Evolutionary conservation across 2,329 filamentous ascomycete genomes (phyloP).

Genomic region (Aspergillus fumigatiaffinis): DNA sequence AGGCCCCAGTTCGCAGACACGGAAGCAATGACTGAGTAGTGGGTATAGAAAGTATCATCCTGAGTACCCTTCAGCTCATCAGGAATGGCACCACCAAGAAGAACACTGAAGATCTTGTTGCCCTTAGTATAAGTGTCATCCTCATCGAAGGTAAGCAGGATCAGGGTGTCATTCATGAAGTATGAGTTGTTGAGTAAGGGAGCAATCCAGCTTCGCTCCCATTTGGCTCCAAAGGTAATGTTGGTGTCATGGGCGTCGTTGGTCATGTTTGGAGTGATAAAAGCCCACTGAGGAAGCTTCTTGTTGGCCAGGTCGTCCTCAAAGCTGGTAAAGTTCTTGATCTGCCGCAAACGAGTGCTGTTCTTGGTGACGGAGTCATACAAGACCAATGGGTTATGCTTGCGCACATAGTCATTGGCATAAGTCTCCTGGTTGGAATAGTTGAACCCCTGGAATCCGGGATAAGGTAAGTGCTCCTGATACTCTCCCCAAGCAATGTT

Average conservation of each 20-base stretch:
- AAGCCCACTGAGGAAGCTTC: conserved; percentile 66
- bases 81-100: conserved; percentile 71
- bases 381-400: conserved; percentile 68
- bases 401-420: conserved; percentile 74
- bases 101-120: conserved; percentile 66
- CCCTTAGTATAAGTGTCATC: conserved; percentile 64
- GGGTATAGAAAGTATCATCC: conserved; percentile 68
- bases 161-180: conserved; percentile 72
- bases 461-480: conserved; percentile 73
- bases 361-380: conserved; percentile 61
- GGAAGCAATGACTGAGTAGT: conserved; percentile 68
- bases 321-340: conserved; percentile 73
- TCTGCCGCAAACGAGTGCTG: conserved; percentile 58
- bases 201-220: conserved; percentile 65
- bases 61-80: conserved; percentile 59
- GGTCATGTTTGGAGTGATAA: conserved; percentile 52
- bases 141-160: conserved; percentile 83
- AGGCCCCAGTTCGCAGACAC: conserved; percentile 67
- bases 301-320: conserved; percentile 61
- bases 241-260: conserved; percentile 72
- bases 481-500: conserved; percentile 68
- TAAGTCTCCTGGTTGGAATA: conserved; percentile 59
- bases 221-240: conserved; percentile 64
- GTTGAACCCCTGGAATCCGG: conserved; percentile 63
- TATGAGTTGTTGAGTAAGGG: conserved; percentile 65